Conservation (phyloP, 495 filamentous ascomycete species). For the Penicillium paxilli region DNA sequence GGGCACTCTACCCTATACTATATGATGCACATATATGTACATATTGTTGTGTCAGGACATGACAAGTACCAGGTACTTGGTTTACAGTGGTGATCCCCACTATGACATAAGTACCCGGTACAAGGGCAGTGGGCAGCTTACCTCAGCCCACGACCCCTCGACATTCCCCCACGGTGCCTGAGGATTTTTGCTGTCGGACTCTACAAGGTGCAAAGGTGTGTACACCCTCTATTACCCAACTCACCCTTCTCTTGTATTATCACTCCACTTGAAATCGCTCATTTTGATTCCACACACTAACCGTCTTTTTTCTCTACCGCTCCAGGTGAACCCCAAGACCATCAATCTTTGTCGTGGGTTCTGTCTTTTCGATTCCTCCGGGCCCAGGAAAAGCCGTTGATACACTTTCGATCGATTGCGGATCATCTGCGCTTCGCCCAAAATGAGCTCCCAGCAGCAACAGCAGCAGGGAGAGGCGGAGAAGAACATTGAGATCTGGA, state of each 20-base stretch:
- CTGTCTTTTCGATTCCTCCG: constrained; percentile 21
- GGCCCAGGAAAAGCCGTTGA: constrained; percentile 27
- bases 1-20: too few relatives aligned
- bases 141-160: constrained; percentile 31
- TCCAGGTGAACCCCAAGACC: constrained; percentile 15
- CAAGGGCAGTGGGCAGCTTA: constrained; percentile 9
- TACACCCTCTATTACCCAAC: neutral
- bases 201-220: constrained; percentile 26
- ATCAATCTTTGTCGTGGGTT: constrained; percentile 22
- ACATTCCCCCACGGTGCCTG: constrained; percentile 44
- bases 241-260: too few relatives aligned
- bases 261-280: neutral
- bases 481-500: constrained; percentile 90
- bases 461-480: constrained; percentile 87
- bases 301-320: neutral
- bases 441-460: constrained; percentile 81
- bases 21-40: too few relatives aligned
- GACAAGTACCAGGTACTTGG: neutral
- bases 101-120: constrained; percentile 2
- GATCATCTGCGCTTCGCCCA: constrained; percentile 50
- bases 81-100: neutral
- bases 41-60: too few relatives aligned
- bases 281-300: constrained; percentile 6
- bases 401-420: constrained; percentile 29
- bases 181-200: constrained; percentile 43